phyloP scores from a whole-genome alignment of 805 yeast species.

The Starmerella powellii region DNA sequence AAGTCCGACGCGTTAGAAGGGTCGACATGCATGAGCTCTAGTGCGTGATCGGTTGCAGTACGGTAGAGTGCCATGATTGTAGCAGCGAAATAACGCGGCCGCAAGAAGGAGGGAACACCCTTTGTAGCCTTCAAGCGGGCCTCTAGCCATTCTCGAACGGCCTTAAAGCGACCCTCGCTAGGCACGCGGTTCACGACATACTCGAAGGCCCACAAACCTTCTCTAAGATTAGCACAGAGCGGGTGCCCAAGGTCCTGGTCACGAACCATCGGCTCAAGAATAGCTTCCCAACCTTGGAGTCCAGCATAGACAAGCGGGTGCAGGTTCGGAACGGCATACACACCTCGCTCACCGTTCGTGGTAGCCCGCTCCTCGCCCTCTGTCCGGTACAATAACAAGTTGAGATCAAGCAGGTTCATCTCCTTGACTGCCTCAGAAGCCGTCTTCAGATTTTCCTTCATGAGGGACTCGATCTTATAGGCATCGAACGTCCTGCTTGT shows the following conservation, averaged over 20 bases:
- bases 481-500: slow-evolving; percentile 61
- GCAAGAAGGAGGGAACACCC: slow-evolving; percentile 54
- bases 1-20: slow-evolving; percentile 51
- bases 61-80: slow-evolving; percentile 75
- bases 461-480: slow-evolving; percentile 47
- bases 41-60: slow-evolving; percentile 59
- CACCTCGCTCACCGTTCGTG: slow-evolving; percentile 58
- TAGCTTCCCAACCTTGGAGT: slow-evolving; percentile 80
- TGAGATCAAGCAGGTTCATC: slow-evolving; percentile 56
- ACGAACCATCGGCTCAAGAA: slow-evolving; percentile 48
- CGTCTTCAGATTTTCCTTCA: slow-evolving; percentile 43
- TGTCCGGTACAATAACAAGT: slow-evolving; percentile 60
- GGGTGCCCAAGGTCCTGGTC: slow-evolving; percentile 76
- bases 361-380: slow-evolving; percentile 82
- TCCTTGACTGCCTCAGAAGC: slow-evolving; percentile 60
- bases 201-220: slow-evolving; percentile 85
- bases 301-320: slow-evolving; percentile 81
- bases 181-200: slow-evolving; percentile 50
- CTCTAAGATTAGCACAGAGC: slow-evolving; percentile 62
- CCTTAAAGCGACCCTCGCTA: slow-evolving; percentile 32
- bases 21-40: slow-evolving; percentile 38
- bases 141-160: slow-evolving; percentile 55
- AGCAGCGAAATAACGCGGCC: slow-evolving; percentile 79
- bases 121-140: slow-evolving; percentile 42
- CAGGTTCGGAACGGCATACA: slow-evolving; percentile 58